These are phyloP conservation scores for Syzygium malaccense DNA, from an alignment of 441 rosid genomes.

Conservation along the genomic window DNA sequence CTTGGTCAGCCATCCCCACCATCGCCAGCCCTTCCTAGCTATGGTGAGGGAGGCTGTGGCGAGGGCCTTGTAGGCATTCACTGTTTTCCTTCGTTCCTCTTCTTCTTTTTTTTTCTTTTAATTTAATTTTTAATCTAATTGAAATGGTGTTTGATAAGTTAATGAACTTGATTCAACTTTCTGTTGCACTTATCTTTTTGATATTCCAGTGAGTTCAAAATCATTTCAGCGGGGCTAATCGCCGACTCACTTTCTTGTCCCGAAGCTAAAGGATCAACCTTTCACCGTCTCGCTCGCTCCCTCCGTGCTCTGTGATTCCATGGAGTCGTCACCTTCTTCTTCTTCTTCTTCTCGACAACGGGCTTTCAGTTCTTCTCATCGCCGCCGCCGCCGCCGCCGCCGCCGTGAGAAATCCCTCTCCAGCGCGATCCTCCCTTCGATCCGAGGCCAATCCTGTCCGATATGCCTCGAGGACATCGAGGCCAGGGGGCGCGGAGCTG, in stretches of 20 bases:
- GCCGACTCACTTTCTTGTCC: not conserved
- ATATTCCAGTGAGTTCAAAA: too few relatives aligned
- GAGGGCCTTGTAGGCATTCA: too few relatives aligned
- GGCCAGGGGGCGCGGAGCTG: conserved; percentile 20
- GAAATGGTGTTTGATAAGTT: too few relatives aligned
- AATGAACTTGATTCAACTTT: too few relatives aligned
- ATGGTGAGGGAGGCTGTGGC: too few relatives aligned
- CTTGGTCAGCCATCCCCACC: too few relatives aligned
- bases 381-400: not conserved
- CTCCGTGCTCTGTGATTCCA: not conserved
- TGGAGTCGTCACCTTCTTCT: not conserved
- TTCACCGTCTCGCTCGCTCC: not conserved
- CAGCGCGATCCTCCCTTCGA: conserved; percentile 26
- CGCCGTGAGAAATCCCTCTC: conserved; percentile 18
- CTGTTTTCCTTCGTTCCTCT: too few relatives aligned
- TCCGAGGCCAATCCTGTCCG: conserved; percentile 43
- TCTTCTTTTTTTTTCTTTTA: too few relatives aligned
- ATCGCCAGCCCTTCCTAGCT: too few relatives aligned
- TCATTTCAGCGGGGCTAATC: not conserved
- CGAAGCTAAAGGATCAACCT: not conserved
- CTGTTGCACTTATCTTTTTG: too few relatives aligned
- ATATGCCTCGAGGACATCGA: conserved; percentile 40
- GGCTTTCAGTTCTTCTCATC: not conserved
- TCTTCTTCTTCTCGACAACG: not conserved
- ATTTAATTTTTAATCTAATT: too few relatives aligned